These are phyloP conservation scores for Simmondsia chinensis DNA, from an alignment of 148 eudicot species.

Conservation along the genomic window DNA sequence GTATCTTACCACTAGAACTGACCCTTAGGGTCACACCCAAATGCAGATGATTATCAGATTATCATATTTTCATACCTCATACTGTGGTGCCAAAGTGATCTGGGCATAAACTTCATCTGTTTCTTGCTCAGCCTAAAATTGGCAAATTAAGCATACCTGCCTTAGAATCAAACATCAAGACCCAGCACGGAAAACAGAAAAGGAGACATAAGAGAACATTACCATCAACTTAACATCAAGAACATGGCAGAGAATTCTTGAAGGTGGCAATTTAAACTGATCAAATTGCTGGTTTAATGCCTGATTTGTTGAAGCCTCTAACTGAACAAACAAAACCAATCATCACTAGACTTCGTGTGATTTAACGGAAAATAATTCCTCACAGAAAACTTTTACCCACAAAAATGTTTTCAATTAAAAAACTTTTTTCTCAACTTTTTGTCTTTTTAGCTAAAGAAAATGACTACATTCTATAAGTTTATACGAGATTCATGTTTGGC, in stretches of 20 bases:
- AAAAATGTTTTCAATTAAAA: too few species aligned
- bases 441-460: too few species aligned
- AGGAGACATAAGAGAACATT: constrained; percentile 14
- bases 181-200: background rate
- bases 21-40: too few species aligned
- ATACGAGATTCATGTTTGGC: too few species aligned
- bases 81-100: constrained; percentile 58
- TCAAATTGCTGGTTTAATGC: constrained; percentile 52
- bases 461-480: too few species aligned
- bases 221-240: constrained; percentile 48
- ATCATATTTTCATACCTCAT: constrained; percentile 44
- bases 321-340: constrained; percentile 27
- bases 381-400: background rate
- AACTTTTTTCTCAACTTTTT: too few species aligned
- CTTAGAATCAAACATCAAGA: background rate
- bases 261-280: constrained; percentile 50
- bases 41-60: background rate
- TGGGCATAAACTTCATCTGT: constrained; percentile 95
- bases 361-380: constrained; percentile 3
- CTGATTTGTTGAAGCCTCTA: constrained; percentile 70
- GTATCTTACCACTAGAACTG: too few species aligned
- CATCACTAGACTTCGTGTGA: background rate
- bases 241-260: constrained; percentile 68
- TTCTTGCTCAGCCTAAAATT: constrained; percentile 68
- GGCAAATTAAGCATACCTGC: background rate